These are phyloP conservation scores for Aspergillus pseudotamarii DNA, from an alignment of 2,329 filamentous ascomycete genomes.

Conservation along the genomic window DNA sequence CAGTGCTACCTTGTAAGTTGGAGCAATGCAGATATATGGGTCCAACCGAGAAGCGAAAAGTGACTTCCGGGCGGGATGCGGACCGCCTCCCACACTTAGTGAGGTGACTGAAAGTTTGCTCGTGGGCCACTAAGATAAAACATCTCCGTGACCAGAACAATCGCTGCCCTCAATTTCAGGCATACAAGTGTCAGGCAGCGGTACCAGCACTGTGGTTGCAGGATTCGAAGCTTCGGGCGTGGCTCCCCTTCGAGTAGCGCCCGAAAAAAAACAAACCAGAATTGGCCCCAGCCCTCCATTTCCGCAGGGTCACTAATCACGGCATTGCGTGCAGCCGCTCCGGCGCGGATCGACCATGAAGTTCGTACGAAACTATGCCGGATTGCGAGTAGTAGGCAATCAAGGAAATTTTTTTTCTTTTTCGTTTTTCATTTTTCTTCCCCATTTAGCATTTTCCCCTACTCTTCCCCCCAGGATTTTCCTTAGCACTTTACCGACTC, in stretches of 20 bases:
- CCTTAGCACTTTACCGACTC: neutral
- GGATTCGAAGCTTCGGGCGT: conserved; percentile 22
- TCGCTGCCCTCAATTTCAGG: conserved; percentile 16
- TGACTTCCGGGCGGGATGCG: conserved; percentile 30
- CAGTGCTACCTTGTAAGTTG: neutral
- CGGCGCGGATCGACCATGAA: conserved; percentile 15
- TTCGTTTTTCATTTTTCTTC: neutral
- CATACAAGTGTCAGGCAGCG: conserved; percentile 9
- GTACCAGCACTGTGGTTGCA: conserved; percentile 25
- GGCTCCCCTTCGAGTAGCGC: conserved; percentile 19
- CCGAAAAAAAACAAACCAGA: conserved; percentile 15
- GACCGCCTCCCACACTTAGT: conserved; percentile 25
- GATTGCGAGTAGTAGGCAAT: conserved; percentile 1
- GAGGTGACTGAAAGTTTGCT: conserved; percentile 12
- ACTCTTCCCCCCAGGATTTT: neutral
- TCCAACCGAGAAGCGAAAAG: conserved; percentile 12
- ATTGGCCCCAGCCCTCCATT: conserved; percentile 10
- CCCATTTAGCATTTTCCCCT: neutral
- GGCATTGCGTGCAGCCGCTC: conserved; percentile 24
- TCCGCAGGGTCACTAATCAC: conserved; percentile 13
- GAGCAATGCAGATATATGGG: conserved; percentile 3
- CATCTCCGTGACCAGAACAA: conserved; percentile 7
- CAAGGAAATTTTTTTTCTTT: neutral
- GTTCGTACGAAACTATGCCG: conserved; percentile 5
- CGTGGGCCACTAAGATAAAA: conserved; percentile 14